phyloP scores from a whole-genome alignment of 2,329 filamentous ascomycete species.

The Aureobasidium mangrovei region DNA sequence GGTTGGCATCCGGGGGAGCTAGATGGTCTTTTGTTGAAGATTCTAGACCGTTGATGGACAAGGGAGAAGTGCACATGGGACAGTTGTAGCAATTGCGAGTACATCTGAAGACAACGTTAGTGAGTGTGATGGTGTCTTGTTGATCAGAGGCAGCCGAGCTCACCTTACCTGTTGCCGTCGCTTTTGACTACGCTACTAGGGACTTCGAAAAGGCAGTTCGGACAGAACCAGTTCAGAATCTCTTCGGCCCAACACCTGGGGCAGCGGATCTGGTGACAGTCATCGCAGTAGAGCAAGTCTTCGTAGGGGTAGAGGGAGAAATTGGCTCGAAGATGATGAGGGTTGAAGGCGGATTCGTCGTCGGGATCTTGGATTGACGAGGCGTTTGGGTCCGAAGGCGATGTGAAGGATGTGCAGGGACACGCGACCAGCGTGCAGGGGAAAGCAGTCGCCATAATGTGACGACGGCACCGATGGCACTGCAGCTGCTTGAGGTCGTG shows the following conservation, averaged over 20 bases:
- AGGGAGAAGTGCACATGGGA: conserved; percentile 73
- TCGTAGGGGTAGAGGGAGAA: conserved; percentile 91
- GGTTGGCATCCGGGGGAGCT: conserved; percentile 18
- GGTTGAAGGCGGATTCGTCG: conserved; percentile 67
- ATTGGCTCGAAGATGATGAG: conserved; percentile 72
- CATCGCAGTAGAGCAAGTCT: conserved; percentile 90
- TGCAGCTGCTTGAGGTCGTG: neutral
- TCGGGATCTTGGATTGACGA: conserved; percentile 2
- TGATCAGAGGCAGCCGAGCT: conserved; percentile 14
- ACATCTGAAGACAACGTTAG: conserved; percentile 33
- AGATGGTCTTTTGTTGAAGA: conserved; percentile 35
- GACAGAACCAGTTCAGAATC: conserved; percentile 91
- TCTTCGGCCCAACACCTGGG: conserved; percentile 87
- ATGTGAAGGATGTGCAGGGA: conserved; percentile 41
- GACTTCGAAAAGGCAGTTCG: conserved; percentile 90
- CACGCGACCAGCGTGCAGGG: conserved; percentile 59
- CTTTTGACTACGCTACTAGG: conserved; percentile 85
- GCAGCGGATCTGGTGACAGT: conserved; percentile 93
- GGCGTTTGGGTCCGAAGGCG: conserved; percentile 17
- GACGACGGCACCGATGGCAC: neutral
- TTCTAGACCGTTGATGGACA: conserved; percentile 66
- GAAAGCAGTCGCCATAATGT: conserved; percentile 45
- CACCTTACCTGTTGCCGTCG: conserved; percentile 75
- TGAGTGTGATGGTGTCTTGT: neutral
- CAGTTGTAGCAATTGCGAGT: conserved; percentile 94